These are phyloP conservation scores for Stereocaulon alpinum DNA, from an alignment of 495 filamentous ascomycete genomes.

Conservation along the genomic window DNA sequence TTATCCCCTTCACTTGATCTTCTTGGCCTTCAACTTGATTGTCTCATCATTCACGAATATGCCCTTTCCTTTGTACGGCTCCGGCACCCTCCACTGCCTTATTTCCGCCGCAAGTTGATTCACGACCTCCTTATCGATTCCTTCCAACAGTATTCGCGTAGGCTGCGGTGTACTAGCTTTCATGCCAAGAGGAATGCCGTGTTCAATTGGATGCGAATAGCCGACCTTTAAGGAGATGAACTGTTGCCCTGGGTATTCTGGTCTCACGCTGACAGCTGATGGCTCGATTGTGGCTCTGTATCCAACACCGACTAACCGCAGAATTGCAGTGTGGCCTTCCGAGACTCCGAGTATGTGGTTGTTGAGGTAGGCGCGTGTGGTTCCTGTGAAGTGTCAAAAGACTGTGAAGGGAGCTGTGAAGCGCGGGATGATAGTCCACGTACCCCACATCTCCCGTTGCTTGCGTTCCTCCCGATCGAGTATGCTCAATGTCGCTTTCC, in stretches of 20 bases:
- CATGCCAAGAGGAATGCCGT: constrained; percentile 70
- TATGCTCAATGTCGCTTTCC: constrained; percentile 56
- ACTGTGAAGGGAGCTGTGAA: constrained; percentile 13
- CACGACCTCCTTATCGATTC: constrained; percentile 70
- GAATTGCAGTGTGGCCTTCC: constrained; percentile 87
- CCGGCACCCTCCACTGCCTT: constrained; percentile 75
- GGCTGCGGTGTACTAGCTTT: constrained; percentile 84
- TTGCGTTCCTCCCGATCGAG: constrained; percentile 50
- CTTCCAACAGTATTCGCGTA: constrained; percentile 87
- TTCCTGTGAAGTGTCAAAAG: constrained; percentile 45
- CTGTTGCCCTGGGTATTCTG: constrained; percentile 68
- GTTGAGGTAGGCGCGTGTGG: constrained; percentile 76
- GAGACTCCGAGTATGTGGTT: constrained; percentile 87
- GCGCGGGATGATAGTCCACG: constrained; percentile 25
- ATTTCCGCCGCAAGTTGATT: constrained; percentile 87
- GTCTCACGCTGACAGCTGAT: constrained; percentile 54
- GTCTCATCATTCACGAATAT: constrained; percentile 97
- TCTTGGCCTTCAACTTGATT: constrained; percentile 95
- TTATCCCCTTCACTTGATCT: constrained; percentile 64
- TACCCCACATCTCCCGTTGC: constrained; percentile 98
- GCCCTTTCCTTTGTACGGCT: constrained; percentile 99
- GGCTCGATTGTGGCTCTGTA: constrained; percentile 80
- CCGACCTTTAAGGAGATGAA: constrained; percentile 90
- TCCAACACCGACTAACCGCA: constrained; percentile 91
- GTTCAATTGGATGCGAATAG: constrained; percentile 88